Evolutionary conservation across 1,284 basidiomycete species (phyloP).

Genomic region (Uromyces viciae-fabae): DNA sequence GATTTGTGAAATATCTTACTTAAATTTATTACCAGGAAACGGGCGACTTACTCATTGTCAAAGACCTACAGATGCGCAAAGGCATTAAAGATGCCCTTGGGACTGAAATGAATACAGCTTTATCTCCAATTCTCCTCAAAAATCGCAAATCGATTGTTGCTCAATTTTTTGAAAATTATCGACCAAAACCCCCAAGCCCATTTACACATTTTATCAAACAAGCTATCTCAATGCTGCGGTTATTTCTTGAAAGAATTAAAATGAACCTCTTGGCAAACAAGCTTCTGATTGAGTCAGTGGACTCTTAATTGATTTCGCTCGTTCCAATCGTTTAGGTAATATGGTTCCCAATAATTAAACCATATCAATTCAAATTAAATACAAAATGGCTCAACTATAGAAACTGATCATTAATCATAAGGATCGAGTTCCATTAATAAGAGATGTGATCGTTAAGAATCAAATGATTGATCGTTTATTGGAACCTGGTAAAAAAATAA

Average conservation of each 20-base stretch:
- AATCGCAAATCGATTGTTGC: conserved; percentile 67
- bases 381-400: conserved; percentile 71
- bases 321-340: conserved; percentile 14
- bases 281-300: conserved; percentile 58
- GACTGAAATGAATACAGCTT: conserved; percentile 67
- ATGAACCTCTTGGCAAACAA: conserved; percentile 62
- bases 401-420: conserved; percentile 66
- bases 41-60: conserved; percentile 65
- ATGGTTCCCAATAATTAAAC: neutral
- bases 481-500: too few relatives aligned
- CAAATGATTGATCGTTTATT: conserved; percentile 40
- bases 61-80: conserved; percentile 67
- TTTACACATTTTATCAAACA: conserved; percentile 69
- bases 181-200: conserved; percentile 48
- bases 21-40: conserved; percentile 58
- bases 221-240: conserved; percentile 68
- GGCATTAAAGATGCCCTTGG: conserved; percentile 75
- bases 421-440: conserved; percentile 61
- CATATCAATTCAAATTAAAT: conserved; percentile 61
- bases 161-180: conserved; percentile 47
- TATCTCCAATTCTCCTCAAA: conserved; percentile 66
- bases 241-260: conserved; percentile 69
- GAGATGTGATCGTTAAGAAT: conserved; percentile 18
- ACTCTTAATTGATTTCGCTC: conserved; percentile 20
- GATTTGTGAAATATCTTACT: neutral